Conservation (phyloP, 2,329 filamentous ascomycete genomes). For the Phaeosphaeriaceae sp. region DNA sequence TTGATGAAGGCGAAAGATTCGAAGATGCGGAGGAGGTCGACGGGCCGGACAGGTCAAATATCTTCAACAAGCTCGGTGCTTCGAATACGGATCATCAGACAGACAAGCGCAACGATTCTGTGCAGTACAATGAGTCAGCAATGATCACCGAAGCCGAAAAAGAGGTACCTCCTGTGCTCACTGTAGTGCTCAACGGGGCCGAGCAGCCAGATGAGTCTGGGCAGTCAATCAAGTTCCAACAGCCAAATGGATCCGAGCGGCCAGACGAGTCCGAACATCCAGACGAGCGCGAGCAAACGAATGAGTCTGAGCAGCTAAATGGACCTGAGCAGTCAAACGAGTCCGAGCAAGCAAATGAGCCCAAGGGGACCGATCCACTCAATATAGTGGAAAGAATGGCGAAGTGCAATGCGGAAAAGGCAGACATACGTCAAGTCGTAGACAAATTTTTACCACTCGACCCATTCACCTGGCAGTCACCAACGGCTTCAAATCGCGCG, state of each 20-base stretch:
- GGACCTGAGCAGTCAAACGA: neutral
- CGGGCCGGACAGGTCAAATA: neutral
- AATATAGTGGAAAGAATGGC: neutral
- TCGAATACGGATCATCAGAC: neutral
- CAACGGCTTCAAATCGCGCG: neutral
- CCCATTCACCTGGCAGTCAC: neutral
- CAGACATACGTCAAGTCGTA: neutral
- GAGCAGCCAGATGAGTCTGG: neutral
- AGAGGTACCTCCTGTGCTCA: neutral
- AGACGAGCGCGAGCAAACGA: too few relatives aligned
- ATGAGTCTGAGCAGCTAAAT: too few relatives aligned
- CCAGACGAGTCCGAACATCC: too few relatives aligned
- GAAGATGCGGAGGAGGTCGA: neutral
- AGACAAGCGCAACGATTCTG: neutral
- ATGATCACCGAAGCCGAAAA: neutral
- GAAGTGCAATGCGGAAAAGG: neutral
- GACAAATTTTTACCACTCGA: neutral
- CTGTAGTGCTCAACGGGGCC: neutral
- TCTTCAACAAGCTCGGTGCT: neutral
- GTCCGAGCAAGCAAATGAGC: neutral
- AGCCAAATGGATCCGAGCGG: too few relatives aligned
- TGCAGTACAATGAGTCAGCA: neutral
- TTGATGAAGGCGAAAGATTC: neutral
- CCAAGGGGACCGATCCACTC: neutral
- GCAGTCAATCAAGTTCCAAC: too few relatives aligned